Percentiles rank a stretch among this genome's conserved stretches.
Conservation (phyloP, 495 filamentous ascomycete species). For the Poronia punctata region DNA sequence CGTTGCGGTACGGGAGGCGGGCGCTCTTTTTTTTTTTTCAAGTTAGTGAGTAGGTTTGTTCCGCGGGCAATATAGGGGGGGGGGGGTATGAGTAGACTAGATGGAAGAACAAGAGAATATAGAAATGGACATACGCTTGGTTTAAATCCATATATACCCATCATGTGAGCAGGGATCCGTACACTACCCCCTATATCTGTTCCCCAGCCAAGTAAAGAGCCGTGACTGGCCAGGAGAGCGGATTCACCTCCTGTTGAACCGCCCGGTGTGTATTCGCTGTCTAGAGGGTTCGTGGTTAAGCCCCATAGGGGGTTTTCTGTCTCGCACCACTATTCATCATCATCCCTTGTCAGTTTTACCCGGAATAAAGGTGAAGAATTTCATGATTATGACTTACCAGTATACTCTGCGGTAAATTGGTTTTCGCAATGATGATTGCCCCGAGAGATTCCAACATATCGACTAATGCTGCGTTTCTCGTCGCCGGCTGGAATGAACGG, state of each 20-base stretch:
- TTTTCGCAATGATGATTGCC: conserved; percentile 79
- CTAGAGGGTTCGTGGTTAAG: conserved; percentile 64
- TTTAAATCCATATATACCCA: conserved; percentile 72
- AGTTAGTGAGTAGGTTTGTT: no score
- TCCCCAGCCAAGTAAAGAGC: conserved; percentile 71
- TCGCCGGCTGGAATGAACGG: conserved; percentile 44
- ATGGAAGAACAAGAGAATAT: no score
- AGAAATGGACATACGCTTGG: conserved; percentile 46
- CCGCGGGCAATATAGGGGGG: no score
- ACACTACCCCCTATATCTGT: conserved; percentile 82
- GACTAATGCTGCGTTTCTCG: conserved; percentile 60
- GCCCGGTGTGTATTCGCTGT: conserved; percentile 67
- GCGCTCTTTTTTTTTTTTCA: conserved; percentile 38
- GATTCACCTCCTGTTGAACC: conserved; percentile 76
- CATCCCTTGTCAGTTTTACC: no score
- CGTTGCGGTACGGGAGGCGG: conserved; percentile 51
- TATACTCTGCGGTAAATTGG: conserved; percentile 76
- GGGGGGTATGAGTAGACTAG: no score
- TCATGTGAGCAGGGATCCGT: conserved; percentile 71
- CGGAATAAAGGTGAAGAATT: conserved; percentile 43
- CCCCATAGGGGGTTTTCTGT: conserved; percentile 77
- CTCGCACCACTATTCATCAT: conserved; percentile 56
- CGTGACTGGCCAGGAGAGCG: conserved; percentile 66
- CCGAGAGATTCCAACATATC: conserved; percentile 68
- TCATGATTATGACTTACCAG: conserved; percentile 52